Conservation (phyloP, 768 basidiomycete genomes). For the Trametes gibbosa region DNA sequence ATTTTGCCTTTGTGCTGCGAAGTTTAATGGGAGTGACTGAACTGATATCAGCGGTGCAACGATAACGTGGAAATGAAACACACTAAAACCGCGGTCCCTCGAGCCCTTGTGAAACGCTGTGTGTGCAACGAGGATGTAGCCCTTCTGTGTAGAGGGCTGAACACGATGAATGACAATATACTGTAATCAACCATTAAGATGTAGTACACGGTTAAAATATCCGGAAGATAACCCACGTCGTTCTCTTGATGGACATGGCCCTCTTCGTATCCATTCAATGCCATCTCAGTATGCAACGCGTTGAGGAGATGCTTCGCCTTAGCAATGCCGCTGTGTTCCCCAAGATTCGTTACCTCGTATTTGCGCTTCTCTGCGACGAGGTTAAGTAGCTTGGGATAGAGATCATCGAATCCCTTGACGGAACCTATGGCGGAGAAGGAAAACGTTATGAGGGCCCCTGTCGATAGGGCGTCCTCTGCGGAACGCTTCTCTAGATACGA, state of each 20-base stretch:
- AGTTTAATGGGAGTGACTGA: conserved; percentile 84
- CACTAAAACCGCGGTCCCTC: conserved; percentile 79
- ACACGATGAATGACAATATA: conserved; percentile 94
- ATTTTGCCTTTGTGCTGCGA: conserved; percentile 73
- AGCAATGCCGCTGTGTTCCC: conserved; percentile 34
- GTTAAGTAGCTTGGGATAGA: conserved; percentile 93
- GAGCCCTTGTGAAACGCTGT: conserved; percentile 86
- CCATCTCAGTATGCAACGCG: conserved; percentile 88
- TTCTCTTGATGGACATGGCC: conserved; percentile 98
- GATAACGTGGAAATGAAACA: conserved; percentile 5
- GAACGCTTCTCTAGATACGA: conserved; percentile 86
- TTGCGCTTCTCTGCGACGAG: conserved; percentile 79
- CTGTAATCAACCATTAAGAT: conserved; percentile 39
- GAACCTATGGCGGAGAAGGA: conserved; percentile 86
- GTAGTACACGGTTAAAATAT: not conserved
- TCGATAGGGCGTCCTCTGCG: conserved; percentile 93
- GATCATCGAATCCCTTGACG: conserved; percentile 95
- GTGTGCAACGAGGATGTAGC: conserved; percentile 89
- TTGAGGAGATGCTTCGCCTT: conserved; percentile 69
- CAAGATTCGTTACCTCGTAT: conserved; percentile 68
- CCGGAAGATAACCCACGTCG: conserved; percentile 57
- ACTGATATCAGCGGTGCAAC: not conserved
- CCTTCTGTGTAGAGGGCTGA: conserved; percentile 85
- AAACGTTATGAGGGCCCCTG: conserved; percentile 90
- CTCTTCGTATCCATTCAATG: conserved; percentile 80